Evolutionary conservation across 2,329 filamentous ascomycete genomes (phyloP).

Genomic region (Colletotrichum agaves): DNA sequence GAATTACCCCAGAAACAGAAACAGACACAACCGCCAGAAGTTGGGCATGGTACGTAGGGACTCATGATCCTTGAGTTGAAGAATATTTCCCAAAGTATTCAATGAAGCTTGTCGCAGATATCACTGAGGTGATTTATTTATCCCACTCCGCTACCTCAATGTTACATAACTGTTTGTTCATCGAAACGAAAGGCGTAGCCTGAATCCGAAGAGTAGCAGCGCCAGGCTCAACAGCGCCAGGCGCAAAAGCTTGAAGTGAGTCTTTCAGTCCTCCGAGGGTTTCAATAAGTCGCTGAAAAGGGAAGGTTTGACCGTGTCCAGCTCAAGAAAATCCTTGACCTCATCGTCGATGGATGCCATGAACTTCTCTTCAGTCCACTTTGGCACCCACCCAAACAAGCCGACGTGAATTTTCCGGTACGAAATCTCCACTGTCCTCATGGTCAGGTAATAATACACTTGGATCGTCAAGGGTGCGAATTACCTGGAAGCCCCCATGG

Average conservation of each 20-base stretch:
- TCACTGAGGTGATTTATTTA: background rate
- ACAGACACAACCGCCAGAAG: too few relatives aligned
- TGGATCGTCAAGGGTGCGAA: background rate
- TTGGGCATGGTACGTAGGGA: too few relatives aligned
- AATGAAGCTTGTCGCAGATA: background rate
- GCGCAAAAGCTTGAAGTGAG: too few relatives aligned
- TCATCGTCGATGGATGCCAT: slow-evolving; percentile 44
- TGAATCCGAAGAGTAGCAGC: background rate
- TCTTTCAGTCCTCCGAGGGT: background rate
- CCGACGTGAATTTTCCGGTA: slow-evolving; percentile 38
- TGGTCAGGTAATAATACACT: background rate
- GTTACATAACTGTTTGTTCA: slow-evolving; percentile 1
- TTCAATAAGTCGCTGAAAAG: background rate
- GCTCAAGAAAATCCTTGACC: slow-evolving; percentile 40
- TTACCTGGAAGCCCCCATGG: slow-evolving; percentile 44
- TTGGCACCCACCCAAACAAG: slow-evolving; percentile 45
- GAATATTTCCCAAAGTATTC: background rate
- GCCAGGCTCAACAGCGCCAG: background rate
- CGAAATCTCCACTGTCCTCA: slow-evolving; percentile 28
- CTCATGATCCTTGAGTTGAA: background rate
- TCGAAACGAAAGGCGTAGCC: slow-evolving; percentile 1
- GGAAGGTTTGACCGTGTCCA: slow-evolving; percentile 26
- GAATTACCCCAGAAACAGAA: too few relatives aligned
- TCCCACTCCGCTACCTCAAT: background rate
- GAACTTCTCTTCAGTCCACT: slow-evolving; percentile 42